Base-by-base conservation (phyloP, 129 eudicot species). In the Sambucus nigra region DNA sequence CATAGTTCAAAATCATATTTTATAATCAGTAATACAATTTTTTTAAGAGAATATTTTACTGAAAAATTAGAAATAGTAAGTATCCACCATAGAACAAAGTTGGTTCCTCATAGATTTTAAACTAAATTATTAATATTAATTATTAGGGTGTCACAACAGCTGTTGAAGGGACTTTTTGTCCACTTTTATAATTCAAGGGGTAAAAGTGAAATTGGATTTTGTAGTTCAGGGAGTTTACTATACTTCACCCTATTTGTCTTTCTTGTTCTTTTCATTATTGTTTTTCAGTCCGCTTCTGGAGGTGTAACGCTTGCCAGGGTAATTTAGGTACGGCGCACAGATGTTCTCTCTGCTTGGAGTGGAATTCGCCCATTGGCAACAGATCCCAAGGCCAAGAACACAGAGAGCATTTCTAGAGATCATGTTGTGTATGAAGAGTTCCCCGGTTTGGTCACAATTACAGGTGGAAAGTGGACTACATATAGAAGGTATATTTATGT, bases 391-490 rank as follows among this genome's bases (percentile, higher is more conserved):
- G 94, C 97, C 13, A 88, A 88, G 61, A 88, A 71, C 69, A 88
- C 97, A 0, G 97, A 84, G 63, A 78, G 97, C 59, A 88, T 88
- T 55, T 84, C 95, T 20, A 67, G 97, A 35, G 97, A 84, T 66
- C 97, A 88, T 63, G 94, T 88, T 60, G 92, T 88, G 11, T 69
- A 76, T 60, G 97, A 88, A 78, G 95, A 88, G 68, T 53, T 60
- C 58, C 97, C 95, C 44, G 97, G 97, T 69, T 73, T 88, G 67
- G 95, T 88, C 32, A 88, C 97, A 12, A 84, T 88, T 61, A 84
- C 97, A 5, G 97, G 97, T 76, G 97, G 97, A 60, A 88, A 88
- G 67, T 88, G 97, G 97, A 84, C 97, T 47, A 88, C 97, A 14
- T 88, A 88, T 47, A 78, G 97, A 88, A 79, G 97, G 95, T 84